Evolutionary conservation across 352 stramenopile species (phyloP), one percentile per base, ranked within the genome.

Genomic region (Phytophthora macrochlamydospora): DNA sequence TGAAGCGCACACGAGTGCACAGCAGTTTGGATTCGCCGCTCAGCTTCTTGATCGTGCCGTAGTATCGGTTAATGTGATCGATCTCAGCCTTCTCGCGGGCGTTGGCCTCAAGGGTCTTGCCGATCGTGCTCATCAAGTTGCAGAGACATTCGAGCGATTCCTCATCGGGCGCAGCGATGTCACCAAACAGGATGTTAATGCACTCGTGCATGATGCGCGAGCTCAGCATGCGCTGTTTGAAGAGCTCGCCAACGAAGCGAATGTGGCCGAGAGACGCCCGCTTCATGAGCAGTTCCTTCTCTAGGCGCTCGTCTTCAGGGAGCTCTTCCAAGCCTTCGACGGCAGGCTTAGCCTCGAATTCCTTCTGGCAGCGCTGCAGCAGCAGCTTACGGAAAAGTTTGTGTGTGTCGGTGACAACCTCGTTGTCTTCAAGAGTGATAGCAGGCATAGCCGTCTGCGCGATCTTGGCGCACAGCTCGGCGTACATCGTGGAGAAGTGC

Each of bases 401-500:
- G 56, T 90, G 69, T 32, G 83, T 89, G 55, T 90, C 81, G 12
- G 75, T 57, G 6, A 85, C 85, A 13, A 92, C 87, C 49, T 87
- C 68, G n/a, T 80, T 69, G 52, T 85, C 65, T 7, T 71, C 75
- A 45, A 96, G 76, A 7, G 90, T 85, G 43, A 96, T 82, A 4
- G 79, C 77, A 5, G 86, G 78, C 81, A 96, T 92, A 38, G 89
- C 85, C 35, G 92, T 95, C 57, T 89, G 86, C 8, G 90, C 78
- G 54, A 99, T 89, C 55, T 97, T 97, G 7, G 85, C 79, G 65
- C 95, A 99, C 6, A 99, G 78, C 65, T 96, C 84, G 12, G 95
- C 97, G 66, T 99, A 99, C 93, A 99, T 98, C 29, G 89, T 91
- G 18, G 88, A 89, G 71, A 99, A 99, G 74, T 99, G 97, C 74